phyloP scores from a whole-genome alignment of 2,329 filamentous ascomycete species.

The Diaporthe eres region DNA sequence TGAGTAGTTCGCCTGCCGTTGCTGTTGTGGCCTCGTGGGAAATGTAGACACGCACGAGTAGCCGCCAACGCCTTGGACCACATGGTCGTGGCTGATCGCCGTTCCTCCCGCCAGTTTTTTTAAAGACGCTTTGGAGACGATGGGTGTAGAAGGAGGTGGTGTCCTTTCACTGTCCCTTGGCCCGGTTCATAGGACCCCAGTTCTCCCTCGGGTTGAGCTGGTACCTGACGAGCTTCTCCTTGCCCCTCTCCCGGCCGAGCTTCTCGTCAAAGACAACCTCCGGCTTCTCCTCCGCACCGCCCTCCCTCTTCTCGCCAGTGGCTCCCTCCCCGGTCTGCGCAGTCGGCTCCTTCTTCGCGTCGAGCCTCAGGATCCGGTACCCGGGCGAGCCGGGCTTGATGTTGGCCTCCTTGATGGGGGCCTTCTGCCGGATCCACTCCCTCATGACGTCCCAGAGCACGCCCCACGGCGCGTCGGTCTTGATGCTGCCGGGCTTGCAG shows the following conservation, averaged over 20 bases:
- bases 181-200: conserved; percentile 87
- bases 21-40: not conserved
- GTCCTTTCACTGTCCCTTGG: conserved; percentile 53
- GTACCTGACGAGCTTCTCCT: conserved; percentile 83
- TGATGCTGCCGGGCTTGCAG: conserved; percentile 89
- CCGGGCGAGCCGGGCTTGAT: conserved; percentile 80
- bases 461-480: conserved; percentile 92
- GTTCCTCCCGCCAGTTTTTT: not conserved
- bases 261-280: conserved; percentile 80
- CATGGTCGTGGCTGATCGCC: not conserved
- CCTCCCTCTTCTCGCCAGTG: conserved; percentile 42
- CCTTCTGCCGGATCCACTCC: conserved; percentile 88
- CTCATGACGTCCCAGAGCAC: conserved; percentile 94
- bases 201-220: conserved; percentile 92
- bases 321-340: conserved; percentile 51
- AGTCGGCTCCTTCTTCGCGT: conserved; percentile 50
- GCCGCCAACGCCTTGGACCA: not conserved
- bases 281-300: conserved; percentile 50
- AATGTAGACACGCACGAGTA: not conserved
- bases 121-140: not conserved
- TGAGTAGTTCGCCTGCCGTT: not conserved
- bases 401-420: conserved; percentile 80
- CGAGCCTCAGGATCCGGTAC: conserved; percentile 74
- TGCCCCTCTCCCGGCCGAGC: conserved; percentile 78
- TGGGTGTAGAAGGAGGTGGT: not conserved